Evolutionary conservation across 345 rosid genomes (phyloP), one percentile per base, ranked within the genome.

Genomic region (Camelina laxa): DNA sequence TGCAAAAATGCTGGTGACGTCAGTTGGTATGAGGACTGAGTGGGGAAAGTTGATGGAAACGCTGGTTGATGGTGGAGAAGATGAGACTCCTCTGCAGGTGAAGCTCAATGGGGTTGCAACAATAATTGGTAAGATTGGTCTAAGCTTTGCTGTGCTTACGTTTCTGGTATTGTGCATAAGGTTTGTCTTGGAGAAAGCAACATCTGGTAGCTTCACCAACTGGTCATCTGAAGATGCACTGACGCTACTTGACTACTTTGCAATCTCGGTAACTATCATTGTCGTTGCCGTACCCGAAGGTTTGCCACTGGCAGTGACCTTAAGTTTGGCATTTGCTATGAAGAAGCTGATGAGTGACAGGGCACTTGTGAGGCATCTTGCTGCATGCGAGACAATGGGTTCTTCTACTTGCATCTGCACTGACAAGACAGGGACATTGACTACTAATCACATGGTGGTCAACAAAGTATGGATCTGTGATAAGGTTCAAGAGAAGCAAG

Each of bases 231-330:
- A 71, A 72, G 83, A 84, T 82, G 81, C 81, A 60, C 8, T 83
- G 78, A 72, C 65, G 2, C 83, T 91, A 3, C 84, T 91, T 30
- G 82, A 81, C 71, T 87, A 84, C 79, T 85, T 89, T 51, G 89
- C 93, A 1, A 83, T 86, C 70, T 87, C 96, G 39, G 91, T 89
- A 35, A 91, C 96, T 7, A 91, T 91, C 70, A 82, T 89, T 17
- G 96, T 89, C 6, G 97, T 89, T 55, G 96, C 91, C 4, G 89
- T 91, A 33, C 96, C 96, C 0, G 93, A 87, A 80, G 96, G 96
- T 20, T 65, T 90, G 30, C 96, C 96, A 8, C 49, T 88, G 80
- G 96, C 93, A 2, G 96, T 90, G 51, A 88, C 96, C 5, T 78
- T 90, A 56, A 90, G 91, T 64, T 87, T 91, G 44, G 96, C 96